phyloP scores from a whole-genome alignment of 2,329 filamentous ascomycete genomes.

The Paraphoma sp. region DNA sequence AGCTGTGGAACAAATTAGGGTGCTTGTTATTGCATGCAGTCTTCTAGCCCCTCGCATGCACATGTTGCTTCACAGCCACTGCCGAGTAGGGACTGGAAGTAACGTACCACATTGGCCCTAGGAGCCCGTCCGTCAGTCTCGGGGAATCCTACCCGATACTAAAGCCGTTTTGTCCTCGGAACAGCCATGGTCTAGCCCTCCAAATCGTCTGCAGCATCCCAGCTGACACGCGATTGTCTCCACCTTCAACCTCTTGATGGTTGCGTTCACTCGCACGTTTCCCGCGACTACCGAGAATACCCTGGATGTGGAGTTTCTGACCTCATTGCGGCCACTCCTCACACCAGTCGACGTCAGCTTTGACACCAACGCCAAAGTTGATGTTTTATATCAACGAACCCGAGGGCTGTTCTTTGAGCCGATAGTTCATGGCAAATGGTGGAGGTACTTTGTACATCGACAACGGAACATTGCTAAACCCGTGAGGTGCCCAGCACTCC shows the following conservation, averaged over 20 bases:
- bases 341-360: no score
- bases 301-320: not conserved
- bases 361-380: no score
- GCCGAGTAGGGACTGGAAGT: slow-evolving; percentile 24
- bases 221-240: slow-evolving; percentile 38
- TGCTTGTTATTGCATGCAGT: slow-evolving; percentile 31
- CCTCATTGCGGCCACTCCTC: no score
- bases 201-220: slow-evolving; percentile 31
- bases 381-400: no score
- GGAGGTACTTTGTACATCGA: slow-evolving; percentile 11
- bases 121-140: slow-evolving; percentile 31
- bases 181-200: slow-evolving; percentile 33
- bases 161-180: slow-evolving; percentile 34
- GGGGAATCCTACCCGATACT: slow-evolving; percentile 39
- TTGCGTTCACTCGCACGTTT: slow-evolving; percentile 26
- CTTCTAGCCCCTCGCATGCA: slow-evolving; percentile 38
- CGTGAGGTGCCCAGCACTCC: slow-evolving; percentile 13
- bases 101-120: slow-evolving; percentile 31
- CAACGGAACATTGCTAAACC: slow-evolving; percentile 8
- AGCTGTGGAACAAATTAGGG: slow-evolving; percentile 39
- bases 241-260: slow-evolving; percentile 25
- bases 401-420: no score
- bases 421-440: not conserved
- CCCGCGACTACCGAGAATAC: slow-evolving; percentile 34
- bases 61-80: slow-evolving; percentile 33